Percentiles rank a stretch among this genome's conserved stretches.
Conservation (phyloP, 1,139 yeast genomes). For the Hemisphaericaspora subhashii region DNA sequence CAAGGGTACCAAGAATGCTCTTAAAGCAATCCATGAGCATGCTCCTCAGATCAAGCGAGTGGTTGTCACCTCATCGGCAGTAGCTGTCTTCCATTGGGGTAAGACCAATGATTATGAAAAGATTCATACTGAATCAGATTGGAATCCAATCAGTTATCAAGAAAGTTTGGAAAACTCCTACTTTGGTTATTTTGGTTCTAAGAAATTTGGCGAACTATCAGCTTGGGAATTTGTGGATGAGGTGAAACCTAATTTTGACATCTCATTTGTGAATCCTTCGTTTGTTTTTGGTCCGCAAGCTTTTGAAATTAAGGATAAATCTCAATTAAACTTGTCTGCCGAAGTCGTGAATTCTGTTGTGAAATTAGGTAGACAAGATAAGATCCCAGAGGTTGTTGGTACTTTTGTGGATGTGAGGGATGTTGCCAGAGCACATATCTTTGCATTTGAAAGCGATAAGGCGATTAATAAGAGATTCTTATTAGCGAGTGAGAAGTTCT, state of each 20-base stretch:
- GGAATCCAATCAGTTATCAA: constrained; percentile 31
- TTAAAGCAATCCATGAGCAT: constrained; percentile 20
- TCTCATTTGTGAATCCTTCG: constrained; percentile 46
- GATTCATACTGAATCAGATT: constrained; percentile 25
- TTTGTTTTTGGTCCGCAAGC: constrained; percentile 50
- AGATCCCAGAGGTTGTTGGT: constrained; percentile 19
- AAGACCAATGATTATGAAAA: constrained; percentile 17
- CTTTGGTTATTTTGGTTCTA: constrained; percentile 48
- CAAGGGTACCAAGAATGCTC: constrained; percentile 31
- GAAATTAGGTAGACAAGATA: constrained; percentile 13
- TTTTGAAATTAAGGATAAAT: constrained; percentile 27
- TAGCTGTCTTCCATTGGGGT: constrained; percentile 19
- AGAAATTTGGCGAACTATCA: constrained; percentile 48
- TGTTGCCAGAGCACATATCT: constrained; percentile 51
- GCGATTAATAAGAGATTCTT: constrained; percentile 26
- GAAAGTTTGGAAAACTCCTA: constrained; percentile 25
- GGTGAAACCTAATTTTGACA: constrained; percentile 36
- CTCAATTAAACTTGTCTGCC: constrained; percentile 33
- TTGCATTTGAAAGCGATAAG: constrained; percentile 33
- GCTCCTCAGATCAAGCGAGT: constrained; percentile 27
- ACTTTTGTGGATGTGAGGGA: constrained; percentile 52
- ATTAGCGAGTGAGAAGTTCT: constrained; percentile 24
- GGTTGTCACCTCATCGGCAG: constrained; percentile 29
- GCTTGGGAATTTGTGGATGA: constrained; percentile 35
- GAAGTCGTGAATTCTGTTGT: constrained; percentile 31